These are phyloP conservation scores for Aspergillus jensenii DNA, from an alignment of 2,329 filamentous ascomycete genomes.

Conservation along the genomic window DNA sequence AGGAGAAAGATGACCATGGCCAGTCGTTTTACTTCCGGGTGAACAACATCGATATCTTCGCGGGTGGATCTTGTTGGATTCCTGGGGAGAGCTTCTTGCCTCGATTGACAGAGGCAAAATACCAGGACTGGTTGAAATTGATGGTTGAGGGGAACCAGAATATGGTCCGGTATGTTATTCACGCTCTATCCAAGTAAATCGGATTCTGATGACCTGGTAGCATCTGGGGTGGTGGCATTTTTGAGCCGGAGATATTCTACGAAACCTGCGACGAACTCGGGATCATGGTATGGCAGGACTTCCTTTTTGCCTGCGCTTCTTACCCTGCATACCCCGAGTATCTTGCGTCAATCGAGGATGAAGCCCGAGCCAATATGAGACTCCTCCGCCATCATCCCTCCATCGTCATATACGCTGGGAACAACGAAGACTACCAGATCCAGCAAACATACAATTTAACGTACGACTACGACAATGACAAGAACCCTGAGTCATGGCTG, in stretches of 20 bases:
- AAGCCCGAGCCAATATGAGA: background rate
- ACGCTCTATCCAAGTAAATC: no score
- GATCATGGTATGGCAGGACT: conserved; percentile 85
- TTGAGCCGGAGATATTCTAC: conserved; percentile 73
- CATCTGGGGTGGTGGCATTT: conserved; percentile 72
- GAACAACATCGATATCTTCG: conserved; percentile 65
- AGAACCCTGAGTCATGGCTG: background rate
- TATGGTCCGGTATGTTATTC: conserved; percentile 49
- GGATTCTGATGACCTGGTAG: no score
- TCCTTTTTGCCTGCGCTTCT: conserved; percentile 79
- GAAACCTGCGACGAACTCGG: conserved; percentile 75
- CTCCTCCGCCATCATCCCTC: background rate
- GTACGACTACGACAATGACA: no score
- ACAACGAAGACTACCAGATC: background rate
- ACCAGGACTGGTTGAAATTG: conserved; percentile 60
- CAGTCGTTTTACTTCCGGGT: conserved; percentile 65
- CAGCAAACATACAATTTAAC: background rate
- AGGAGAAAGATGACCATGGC: conserved; percentile 50
- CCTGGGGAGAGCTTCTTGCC: conserved; percentile 62
- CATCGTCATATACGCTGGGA: background rate
- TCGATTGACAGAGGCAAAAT: conserved; percentile 53
- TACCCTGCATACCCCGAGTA: conserved; percentile 52
- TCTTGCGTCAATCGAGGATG: background rate
- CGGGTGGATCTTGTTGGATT: conserved; percentile 66
- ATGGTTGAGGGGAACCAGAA: conserved; percentile 62